A percentile compares a stretch with the other conserved stretches of the same genome.
These are phyloP conservation scores for Bipolaris oryzae DNA, from an alignment of 2,329 filamentous ascomycete genomes.

Conservation along the genomic window DNA sequence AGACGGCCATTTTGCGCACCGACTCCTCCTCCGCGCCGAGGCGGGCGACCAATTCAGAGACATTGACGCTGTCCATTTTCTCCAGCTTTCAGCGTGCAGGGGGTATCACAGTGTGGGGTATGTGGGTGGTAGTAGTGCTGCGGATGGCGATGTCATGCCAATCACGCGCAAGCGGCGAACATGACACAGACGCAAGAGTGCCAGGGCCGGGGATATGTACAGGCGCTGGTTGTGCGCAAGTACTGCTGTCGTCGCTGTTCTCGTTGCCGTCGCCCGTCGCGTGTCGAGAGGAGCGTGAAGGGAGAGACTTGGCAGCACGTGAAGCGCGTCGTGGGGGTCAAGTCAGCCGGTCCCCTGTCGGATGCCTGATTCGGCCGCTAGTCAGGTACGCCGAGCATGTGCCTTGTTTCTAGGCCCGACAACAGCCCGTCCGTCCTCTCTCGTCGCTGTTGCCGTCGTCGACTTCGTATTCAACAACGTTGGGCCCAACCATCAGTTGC, in stretches of 20 bases:
- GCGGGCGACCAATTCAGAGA: constrained; percentile 64
- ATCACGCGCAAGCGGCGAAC: constrained; percentile 14
- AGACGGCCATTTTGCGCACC: constrained; percentile 96
- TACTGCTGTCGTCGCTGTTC: background rate
- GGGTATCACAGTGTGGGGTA: constrained; percentile 21
- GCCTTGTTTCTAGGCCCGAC: constrained; percentile 9
- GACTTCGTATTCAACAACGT: background rate
- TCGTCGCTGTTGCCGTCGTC: background rate
- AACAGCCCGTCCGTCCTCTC: constrained; percentile 8
- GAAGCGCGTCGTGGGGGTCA: constrained; percentile 28
- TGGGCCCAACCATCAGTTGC: constrained; percentile 2
- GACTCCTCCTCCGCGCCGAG: constrained; percentile 77
- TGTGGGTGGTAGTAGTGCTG: constrained; percentile 16
- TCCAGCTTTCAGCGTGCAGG: constrained; percentile 7
- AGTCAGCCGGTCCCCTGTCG: constrained; percentile 2
- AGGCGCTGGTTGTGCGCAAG: constrained; percentile 5
- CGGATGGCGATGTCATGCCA: constrained; percentile 20
- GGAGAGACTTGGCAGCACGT: constrained; percentile 31
- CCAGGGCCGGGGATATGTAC: constrained; percentile 8
- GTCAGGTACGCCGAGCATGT: constrained; percentile 25
- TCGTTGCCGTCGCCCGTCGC: constrained; percentile 11
- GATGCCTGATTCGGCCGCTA: constrained; percentile 22
- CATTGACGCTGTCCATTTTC: constrained; percentile 61
- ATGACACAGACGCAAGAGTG: constrained; percentile 6
- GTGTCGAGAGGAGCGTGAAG: constrained; percentile 21